Evolutionary conservation across 108 stramenopile species (phyloP), one percentile per base, ranked within the genome.

Genomic region (Nitzschia palea): DNA sequence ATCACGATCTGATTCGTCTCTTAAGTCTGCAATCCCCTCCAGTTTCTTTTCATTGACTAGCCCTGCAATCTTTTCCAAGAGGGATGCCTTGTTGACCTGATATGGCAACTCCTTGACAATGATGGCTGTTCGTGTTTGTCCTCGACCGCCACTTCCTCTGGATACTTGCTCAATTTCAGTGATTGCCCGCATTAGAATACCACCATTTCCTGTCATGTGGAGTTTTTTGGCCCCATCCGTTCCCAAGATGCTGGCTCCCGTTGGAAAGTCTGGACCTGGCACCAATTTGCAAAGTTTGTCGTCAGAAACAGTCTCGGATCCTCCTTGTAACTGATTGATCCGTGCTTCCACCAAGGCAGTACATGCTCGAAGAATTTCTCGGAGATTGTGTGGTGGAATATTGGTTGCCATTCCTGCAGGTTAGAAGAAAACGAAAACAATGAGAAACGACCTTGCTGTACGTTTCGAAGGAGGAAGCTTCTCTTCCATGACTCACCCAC

Each of bases 391-490:
- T 14, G 97, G 97, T 4, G 97, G 97, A 44, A 97, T 80, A 71
- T 97, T 97, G 51, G 97, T 98, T 12, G 97, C 97, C 97, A 98
- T 98, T 14, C 97, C 97, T 42, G 94, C 93, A 37, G 91, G 2
- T 22, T 6, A n/a, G n/a, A n/a, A n/a, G n/a, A n/a, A 20, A 1
- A 44, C 17, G 18, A 44, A 2, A 44, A 44, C 3, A 3, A 44
- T 44, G 44, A 44, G 44, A 44, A 32, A 57, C 55, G n/a, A n/a
- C n/a, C n/a, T n/a, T 8, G 50, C 50, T 22, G 23, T 51, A 22
- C 50, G n/a, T 6, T 22, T 22, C 20, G 50, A 51, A 6, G n/a
- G n/a, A n/a, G n/a, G n/a, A n/a, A n/a, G n/a, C n/a, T n/a, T n/a
- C n/a, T n/a, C 29, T 50, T 20, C 48, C 48, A 14, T 17, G 0